Evolutionary conservation across 176 grass and related monocot genomes (phyloP), one percentile per base, ranked within the genome.

Genomic region (Alopecurus myosuroides): DNA sequence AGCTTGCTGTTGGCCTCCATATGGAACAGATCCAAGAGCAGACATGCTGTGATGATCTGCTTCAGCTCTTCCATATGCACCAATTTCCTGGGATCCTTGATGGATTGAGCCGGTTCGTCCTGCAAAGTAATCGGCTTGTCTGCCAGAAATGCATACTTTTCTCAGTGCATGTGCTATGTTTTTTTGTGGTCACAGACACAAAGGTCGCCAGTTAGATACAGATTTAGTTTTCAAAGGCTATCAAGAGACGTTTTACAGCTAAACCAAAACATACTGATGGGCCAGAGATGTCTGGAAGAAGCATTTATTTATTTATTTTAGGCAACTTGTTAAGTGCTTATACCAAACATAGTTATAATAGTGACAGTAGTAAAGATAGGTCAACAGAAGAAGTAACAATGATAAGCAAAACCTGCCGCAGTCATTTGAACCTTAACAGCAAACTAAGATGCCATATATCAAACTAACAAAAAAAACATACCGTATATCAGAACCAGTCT

Each of bases 101-200:
- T 92, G 90, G 70, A 85, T 84, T 77, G 90, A 81, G 78, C 86
- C 89, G 29, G 89, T 85, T 84, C 97, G 88, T 75, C 81, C 89
- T 88, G 88, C 88, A 90, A 90, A 96, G 97, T 97, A 99, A 78
- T 99, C 97, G 79, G 88, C 88, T 92, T 96, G 94, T 96, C 97
- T 99, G 93, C 93, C 94, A 99, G 82, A 99, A 99, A 99, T 92
- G 91, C 79, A 99, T 87, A 91, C 81, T 88, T 82, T 87, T 85
- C 89, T 93, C 86, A 96, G 90, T 96, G 86, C 81, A 87, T 79
- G 56, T 53, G 69, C 82, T 85, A 80, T 89, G 31, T 84, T 68
- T 57, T 87, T 29, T 90, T 84, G 75, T 15, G 73, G 76, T 73
- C 46, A 83, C 66, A 80, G 78, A 80, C 80, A 79, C 80, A 83